Percentiles rank a stretch among this genome's conserved stretches.
These are phyloP conservation scores for Sugiyamaella pinicola DNA, from an alignment of 1,139 yeast genomes.

Conservation along the genomic window DNA sequence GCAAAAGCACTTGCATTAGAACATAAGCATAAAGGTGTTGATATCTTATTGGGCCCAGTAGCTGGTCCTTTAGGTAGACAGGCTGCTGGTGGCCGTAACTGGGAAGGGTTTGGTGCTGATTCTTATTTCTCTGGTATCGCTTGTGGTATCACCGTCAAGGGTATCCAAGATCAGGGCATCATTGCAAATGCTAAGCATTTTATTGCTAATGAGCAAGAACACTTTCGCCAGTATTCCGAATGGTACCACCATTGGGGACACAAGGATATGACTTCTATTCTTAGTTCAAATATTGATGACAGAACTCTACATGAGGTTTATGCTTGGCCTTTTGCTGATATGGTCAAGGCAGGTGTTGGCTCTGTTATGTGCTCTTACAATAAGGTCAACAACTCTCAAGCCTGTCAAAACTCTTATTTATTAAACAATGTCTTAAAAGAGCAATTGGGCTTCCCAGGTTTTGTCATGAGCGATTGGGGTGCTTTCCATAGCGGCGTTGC, in stretches of 20 bases:
- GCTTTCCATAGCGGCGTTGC: constrained; percentile 58
- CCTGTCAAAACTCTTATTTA: constrained; percentile 63
- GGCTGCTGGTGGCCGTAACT: constrained; percentile 66
- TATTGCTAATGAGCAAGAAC: constrained; percentile 67
- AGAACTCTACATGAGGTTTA: constrained; percentile 64
- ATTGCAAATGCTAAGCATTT: constrained; percentile 58
- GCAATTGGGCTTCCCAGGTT: constrained; percentile 68
- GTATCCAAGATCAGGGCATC: constrained; percentile 61
- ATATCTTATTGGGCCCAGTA: constrained; percentile 62
- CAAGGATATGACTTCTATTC: constrained; percentile 25
- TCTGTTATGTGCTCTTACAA: constrained; percentile 66
- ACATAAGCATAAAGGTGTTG: constrained; percentile 59
- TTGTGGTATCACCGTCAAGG: constrained; percentile 56
- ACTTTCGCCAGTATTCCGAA: constrained; percentile 60
- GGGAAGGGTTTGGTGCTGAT: constrained; percentile 69
- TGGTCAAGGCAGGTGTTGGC: constrained; percentile 61
- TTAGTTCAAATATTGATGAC: constrained; percentile 56
- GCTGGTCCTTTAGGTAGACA: constrained; percentile 65
- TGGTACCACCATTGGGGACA: constrained; percentile 46
- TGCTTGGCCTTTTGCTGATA: constrained; percentile 69
- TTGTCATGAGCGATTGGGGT: constrained; percentile 68
- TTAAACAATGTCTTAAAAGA: constrained; percentile 59
- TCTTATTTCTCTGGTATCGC: constrained; percentile 63
- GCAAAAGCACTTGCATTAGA: constrained; percentile 64
- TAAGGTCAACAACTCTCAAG: constrained; percentile 58